Conservation (phyloP, 176 grass and related monocot genomes). For the Panicum miliaceum region DNA sequence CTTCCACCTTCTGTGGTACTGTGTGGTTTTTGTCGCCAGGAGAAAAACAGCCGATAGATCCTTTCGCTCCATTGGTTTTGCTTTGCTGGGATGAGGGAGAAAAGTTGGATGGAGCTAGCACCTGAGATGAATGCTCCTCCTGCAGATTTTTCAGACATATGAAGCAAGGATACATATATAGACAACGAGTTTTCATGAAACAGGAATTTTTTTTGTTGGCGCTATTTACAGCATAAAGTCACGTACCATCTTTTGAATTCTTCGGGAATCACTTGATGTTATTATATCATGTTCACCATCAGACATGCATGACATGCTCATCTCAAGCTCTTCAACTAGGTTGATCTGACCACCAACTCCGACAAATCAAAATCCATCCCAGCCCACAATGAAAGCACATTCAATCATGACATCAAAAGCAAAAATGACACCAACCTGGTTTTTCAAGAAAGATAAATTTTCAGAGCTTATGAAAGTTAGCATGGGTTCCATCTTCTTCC, state of each 20-base stretch:
- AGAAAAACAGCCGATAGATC: conserved; percentile 32
- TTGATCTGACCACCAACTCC: conserved; percentile 56
- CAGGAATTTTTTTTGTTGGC: background rate
- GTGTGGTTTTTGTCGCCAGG: conserved; percentile 15
- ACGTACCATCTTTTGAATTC: conserved; percentile 26
- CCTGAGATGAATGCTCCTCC: conserved; percentile 53
- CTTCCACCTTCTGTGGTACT: conserved; percentile 40
- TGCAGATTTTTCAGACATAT: conserved; percentile 39
- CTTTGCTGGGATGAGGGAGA: conserved; percentile 46
- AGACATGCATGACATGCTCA: conserved; percentile 57
- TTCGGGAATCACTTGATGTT: conserved; percentile 42
- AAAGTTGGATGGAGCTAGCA: conserved; percentile 49
- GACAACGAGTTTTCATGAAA: background rate
- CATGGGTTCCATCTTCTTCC: conserved; percentile 92
- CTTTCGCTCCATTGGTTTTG: conserved; percentile 47
- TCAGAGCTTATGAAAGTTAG: conserved; percentile 61
- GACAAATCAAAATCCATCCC: conserved; percentile 12
- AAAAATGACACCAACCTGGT: conserved; percentile 62
- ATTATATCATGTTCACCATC: conserved; percentile 47
- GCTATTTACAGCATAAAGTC: conserved; percentile 12
- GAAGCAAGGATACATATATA: conserved; percentile 14
- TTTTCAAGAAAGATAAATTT: conserved; percentile 69
- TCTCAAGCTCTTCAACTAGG: conserved; percentile 80
- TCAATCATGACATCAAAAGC: conserved; percentile 27
- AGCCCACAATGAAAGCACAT: conserved; percentile 23